A percentile compares a stretch with the other conserved stretches of the same genome.
phyloP scores from a whole-genome alignment of 1,284 basidiomycete genomes.

The Mycena sp. region DNA sequence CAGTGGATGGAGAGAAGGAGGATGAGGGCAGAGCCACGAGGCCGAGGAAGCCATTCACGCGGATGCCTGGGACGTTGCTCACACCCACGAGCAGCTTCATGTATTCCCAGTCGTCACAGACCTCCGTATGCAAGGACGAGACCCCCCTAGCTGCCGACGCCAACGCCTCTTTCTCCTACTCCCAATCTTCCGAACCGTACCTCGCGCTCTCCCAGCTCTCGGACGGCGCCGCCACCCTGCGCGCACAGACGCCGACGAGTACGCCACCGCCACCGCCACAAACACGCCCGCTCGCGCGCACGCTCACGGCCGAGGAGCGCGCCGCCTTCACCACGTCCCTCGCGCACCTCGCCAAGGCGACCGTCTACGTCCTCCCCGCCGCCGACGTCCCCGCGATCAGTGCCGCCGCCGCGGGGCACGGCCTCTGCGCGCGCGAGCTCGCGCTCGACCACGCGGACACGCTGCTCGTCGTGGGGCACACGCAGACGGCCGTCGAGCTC shows the following conservation, averaged over 20 bases:
- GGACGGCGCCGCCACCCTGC: not conserved
- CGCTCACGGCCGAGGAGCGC: conserved; percentile 24
- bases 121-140: conserved; percentile 19
- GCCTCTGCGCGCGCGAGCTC: conserved; percentile 15
- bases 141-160: not conserved
- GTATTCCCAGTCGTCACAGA: conserved; percentile 24
- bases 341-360: conserved; percentile 23
- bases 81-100: conserved; percentile 49
- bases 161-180: conserved; percentile 7
- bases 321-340: conserved; percentile 20
- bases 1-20: conserved; percentile 35
- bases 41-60: conserved; percentile 32
- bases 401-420: conserved; percentile 12
- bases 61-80: conserved; percentile 63
- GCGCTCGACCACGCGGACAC: conserved; percentile 26
- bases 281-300: conserved; percentile 16
- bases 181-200: not conserved
- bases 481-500: conserved; percentile 20
- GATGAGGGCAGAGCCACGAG: conserved; percentile 34
- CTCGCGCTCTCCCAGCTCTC: conserved; percentile 15
- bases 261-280: not conserved
- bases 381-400: conserved; percentile 9
- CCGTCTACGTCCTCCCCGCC: conserved; percentile 27
- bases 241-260: too few species aligned
- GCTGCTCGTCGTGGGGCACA: conserved; percentile 22